Base-by-base conservation (phyloP, 2,329 filamentous ascomycete genomes). In the Pseudocercospora eumusae region DNA sequence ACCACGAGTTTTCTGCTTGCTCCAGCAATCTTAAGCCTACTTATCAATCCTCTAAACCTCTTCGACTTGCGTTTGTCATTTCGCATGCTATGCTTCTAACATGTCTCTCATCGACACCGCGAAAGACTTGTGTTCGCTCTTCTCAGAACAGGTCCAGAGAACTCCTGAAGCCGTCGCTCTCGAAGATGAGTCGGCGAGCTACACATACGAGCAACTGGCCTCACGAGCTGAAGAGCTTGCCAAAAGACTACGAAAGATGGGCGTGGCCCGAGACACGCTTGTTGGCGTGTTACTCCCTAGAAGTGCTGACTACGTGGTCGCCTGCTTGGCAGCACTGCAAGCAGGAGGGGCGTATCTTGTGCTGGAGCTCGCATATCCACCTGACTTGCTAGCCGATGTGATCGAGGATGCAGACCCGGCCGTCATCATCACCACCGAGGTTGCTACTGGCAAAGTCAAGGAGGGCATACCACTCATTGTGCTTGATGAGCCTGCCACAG, bases 321-420 rank as follows among this genome's bases (percentile, higher is more conserved):
- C 89, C 15, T 92, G 88, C 71, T 80, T 93, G 57, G 90, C 90
- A 25, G 86, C 88, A n/a, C 83, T 93, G 42, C 86, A 88, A 62
- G 90, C 90, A 1, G 90, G 90, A 56, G 90, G 90, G 58, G 90
- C 90, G 1, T 93, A 92, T 72, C 81, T 93, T 4, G 90, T 93
- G 1, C 84, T 93, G 2, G 90, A 93, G 76, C 81, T 92, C 54
- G 90, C 90, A 2, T 93, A 93, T 66, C 90, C 90, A 13, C 84
- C 88, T 0, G 87, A 86, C 60, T 80, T 93, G 54, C 79, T 93
- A 64, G 84, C 88, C 56, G 89, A 92, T 75, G 90, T 93, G 56
- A 83, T 93, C 56, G 87, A 90, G 28, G 90, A 93, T 79, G 88
- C 89, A 10, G 83, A 82, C 27, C 90, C 90, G 2, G 83, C 81